A percentile compares a stretch with the other conserved stretches of the same genome.
Conservation (phyloP, 768 basidiomycete genomes). For the Leccinum longicurvipes region DNA sequence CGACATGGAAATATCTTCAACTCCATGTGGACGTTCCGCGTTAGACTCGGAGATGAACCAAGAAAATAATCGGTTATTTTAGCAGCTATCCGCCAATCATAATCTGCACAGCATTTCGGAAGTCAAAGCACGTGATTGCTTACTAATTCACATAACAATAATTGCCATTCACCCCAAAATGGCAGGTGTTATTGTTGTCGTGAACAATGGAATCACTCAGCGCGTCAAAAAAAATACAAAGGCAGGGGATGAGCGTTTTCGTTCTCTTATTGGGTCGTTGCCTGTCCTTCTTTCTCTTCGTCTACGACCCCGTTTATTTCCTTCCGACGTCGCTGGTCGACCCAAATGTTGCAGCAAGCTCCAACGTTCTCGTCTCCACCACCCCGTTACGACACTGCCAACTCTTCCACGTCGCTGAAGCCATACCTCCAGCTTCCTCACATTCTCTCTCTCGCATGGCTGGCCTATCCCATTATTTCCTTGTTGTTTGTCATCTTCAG, state of each 20-base stretch:
- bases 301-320: conserved; percentile 10
- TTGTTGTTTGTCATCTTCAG: conserved; percentile 86
- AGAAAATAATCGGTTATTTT: neutral
- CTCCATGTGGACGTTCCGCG: neutral
- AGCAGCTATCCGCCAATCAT: neutral
- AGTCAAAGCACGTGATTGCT: conserved; percentile 6
- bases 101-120: neutral
- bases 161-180: too few relatives aligned
- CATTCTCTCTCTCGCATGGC: conserved; percentile 83
- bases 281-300: conserved; percentile 6
- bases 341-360: conserved; percentile 29
- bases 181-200: conserved; percentile 28
- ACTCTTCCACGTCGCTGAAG: conserved; percentile 44
- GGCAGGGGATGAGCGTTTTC: conserved; percentile 11
- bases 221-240: conserved; percentile 25
- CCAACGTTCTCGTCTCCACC: conserved; percentile 41
- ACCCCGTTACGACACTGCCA: conserved; percentile 51
- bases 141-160: too few relatives aligned
- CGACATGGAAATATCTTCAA: neutral
- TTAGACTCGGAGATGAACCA: neutral
- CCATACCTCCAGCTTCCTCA: conserved; percentile 85
- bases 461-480: conserved; percentile 88
- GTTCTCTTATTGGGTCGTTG: conserved; percentile 13
- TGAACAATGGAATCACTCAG: conserved; percentile 25
- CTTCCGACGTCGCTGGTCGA: conserved; percentile 38